A percentile compares a stretch with the other conserved stretches of the same genome.
These are phyloP conservation scores for Acacia acuminata DNA, from an alignment of 306 rosid species.

Conservation along the genomic window DNA sequence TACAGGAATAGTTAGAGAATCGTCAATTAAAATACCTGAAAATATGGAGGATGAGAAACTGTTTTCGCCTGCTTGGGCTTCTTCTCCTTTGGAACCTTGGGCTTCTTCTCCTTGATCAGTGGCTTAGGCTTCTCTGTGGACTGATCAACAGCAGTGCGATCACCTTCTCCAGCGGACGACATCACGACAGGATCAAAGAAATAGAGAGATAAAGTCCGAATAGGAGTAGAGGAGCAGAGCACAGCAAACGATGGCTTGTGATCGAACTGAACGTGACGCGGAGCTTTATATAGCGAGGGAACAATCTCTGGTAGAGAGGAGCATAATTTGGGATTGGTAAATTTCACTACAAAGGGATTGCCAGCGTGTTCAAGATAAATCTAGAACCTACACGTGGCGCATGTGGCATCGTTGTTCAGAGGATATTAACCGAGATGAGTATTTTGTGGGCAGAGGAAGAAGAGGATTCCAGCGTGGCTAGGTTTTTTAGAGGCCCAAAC, in stretches of 20 bases:
- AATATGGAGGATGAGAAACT: conserved; percentile 81
- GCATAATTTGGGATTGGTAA: conserved; percentile 40
- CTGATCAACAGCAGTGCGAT: conserved; percentile 30
- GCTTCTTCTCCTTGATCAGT: conserved; percentile 50
- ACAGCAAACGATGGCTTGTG: background rate
- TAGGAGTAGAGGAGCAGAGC: no score
- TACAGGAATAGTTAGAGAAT: background rate
- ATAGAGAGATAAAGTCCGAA: background rate
- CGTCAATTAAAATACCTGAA: conserved; percentile 50
- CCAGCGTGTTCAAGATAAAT: conserved; percentile 40
- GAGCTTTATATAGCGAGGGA: conserved; percentile 30
- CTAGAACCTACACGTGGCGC: conserved; percentile 60
- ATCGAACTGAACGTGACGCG: background rate
- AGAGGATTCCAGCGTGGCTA: conserved; percentile 36
- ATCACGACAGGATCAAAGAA: conserved; percentile 24
- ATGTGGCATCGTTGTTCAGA: conserved; percentile 15
- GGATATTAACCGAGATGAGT: background rate
- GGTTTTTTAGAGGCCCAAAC: background rate
- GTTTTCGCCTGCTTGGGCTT: conserved; percentile 58
- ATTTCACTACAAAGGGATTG: conserved; percentile 38
- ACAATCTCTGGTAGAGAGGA: conserved; percentile 31
- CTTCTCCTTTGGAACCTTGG: conserved; percentile 53
- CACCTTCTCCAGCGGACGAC: conserved; percentile 49
- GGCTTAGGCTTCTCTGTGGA: conserved; percentile 41
- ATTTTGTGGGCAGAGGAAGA: background rate